Evolutionary conservation across 78 protist genomes (phyloP).

Genomic region (Pigoraptor vietnamica): DNA sequence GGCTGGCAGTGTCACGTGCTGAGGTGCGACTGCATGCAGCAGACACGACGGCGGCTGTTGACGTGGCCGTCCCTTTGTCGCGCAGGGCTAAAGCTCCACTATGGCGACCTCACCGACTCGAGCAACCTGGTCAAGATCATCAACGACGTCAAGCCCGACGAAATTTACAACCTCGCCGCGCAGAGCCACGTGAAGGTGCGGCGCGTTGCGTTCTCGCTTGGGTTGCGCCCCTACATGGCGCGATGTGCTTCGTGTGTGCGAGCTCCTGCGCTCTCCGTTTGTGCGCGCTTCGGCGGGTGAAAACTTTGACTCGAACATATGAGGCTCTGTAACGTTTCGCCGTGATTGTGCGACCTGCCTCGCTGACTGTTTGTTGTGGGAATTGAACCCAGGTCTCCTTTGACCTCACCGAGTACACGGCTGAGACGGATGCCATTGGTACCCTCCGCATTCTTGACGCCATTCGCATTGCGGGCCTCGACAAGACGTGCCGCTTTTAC

Average conservation of each 20-base stretch:
- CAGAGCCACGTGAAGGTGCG: slow-evolving; percentile 71
- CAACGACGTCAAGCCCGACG: slow-evolving; percentile 55
- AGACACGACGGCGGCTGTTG: too few relatives aligned
- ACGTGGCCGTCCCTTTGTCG: too few relatives aligned
- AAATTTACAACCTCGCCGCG: slow-evolving; percentile 88
- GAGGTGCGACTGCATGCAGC: too few relatives aligned
- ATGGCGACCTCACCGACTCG: slow-evolving; percentile 87
- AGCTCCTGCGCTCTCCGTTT: too few relatives aligned
- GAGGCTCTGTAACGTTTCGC: too few relatives aligned
- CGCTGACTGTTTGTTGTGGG: too few relatives aligned
- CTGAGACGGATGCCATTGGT: slow-evolving; percentile 84
- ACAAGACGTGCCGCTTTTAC: slow-evolving; percentile 49
- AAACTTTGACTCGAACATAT: too few relatives aligned
- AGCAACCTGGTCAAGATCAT: slow-evolving; percentile 49
- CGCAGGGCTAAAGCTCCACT: slow-evolving; percentile 52
- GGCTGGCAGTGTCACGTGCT: too few relatives aligned
- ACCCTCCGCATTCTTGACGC: slow-evolving; percentile 87
- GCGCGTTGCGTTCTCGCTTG: not conserved
- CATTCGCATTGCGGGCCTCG: slow-evolving; percentile 71
- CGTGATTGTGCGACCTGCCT: too few relatives aligned
- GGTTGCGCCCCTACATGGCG: not conserved
- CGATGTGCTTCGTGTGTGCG: too few relatives aligned
- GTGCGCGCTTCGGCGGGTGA: too few relatives aligned
- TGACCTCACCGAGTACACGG: slow-evolving; percentile 91
- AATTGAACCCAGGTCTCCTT: too few relatives aligned